Base-by-base conservation (phyloP, 139 green algal species). In the Chlamydomonas applanata region DNA sequence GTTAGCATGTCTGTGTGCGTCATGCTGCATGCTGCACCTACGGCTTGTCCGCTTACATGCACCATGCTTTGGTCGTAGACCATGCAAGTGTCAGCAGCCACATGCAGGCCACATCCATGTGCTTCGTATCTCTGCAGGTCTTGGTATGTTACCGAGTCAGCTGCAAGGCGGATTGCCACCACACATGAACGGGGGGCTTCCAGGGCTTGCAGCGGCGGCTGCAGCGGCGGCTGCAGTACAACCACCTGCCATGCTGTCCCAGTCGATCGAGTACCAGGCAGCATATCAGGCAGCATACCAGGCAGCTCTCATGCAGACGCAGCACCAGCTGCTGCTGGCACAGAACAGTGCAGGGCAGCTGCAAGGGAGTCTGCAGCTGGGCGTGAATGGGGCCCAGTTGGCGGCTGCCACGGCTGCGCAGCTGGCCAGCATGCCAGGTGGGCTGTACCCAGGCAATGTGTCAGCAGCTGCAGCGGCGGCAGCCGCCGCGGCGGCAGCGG, bases 221-320 rank as follows among this genome's bases (percentile, higher is more conserved):
- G 52, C 53, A 54, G 70, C 75, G 30, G 69, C 72, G 24, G 33
- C 40, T 2, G 44, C 76, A 46, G 13, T 75, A 29, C 19, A 75
- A 61, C 45, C 67, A 16, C 29, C 25, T n/a, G 30, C 56, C 46
- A 77, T 71, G 22, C 63, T 77, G 16, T 63, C 62, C 20, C 57
- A 61, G 32, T 86, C 82, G 24, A 57, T 93, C 3, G 89, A 97
- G 68, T 95, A 95, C 71, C 89, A 95, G 80, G 92, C 90, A 46
- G 93, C 92, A 0, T 97, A 97, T 72, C 86, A 93, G 76, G 92
- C 92, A 30, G 93, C 93, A 0, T 96, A 94, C 73, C 89, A 95
- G 74, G 90, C 91, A 9, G 93, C 91, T 1, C 80, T 97, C 4
- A 81, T 96, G 83, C 82, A 91, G 63, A 89, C 91, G 75, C 90